Evolutionary conservation across 1,284 basidiomycete genomes (phyloP), one percentile per base, ranked within the genome.

Genomic region (Microbotryomycetes sp.): DNA sequence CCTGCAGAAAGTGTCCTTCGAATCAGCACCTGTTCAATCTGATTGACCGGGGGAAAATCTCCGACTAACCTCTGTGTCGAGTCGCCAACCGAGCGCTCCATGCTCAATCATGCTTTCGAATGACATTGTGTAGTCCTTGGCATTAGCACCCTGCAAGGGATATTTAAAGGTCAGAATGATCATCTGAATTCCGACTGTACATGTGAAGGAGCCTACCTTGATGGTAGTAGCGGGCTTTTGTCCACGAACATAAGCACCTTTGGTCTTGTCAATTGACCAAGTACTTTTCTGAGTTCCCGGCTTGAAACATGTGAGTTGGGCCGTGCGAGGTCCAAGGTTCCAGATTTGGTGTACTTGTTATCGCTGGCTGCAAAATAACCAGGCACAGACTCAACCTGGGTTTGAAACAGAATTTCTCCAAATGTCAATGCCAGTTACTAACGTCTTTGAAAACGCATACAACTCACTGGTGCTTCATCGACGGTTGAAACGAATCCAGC

Each of bases 201-300:
- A n/a, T n/a, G n/a, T n/a, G n/a, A n/a, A n/a, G n/a, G n/a, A 12
- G 36, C 36, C 12, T 12, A 42, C 36, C 25, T 49, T 49, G 51
- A 58, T n/a, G 50, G 22, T 58, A 30, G 60, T 54, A 22, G 58
- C 58, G 28, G 58, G 51, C 28, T 56, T 47, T 25, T 62, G 60
- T 1, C 56, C 60, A 9, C 56, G 55, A 22, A 58, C 42, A 23
- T 51, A 54, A 32, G 47, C 56, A 14, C 60, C 60, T 3, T 53
- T 46, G 3, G 45, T n/a, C 16, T 42, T 9, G 22, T 51, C 56
- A 29, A 49, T 19, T 31, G 50, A 48, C 59, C 59, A 60, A 15
- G 59, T 60, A 9, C 52, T 49, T n/a, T 23, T 28, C 16, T 60
- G 59, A 19, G 59, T 49, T 26, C 47, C 53, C 26, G 51, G 32